Conservation (phyloP, 78 protist species). For the Polysphondylium violaceum region DNA sequence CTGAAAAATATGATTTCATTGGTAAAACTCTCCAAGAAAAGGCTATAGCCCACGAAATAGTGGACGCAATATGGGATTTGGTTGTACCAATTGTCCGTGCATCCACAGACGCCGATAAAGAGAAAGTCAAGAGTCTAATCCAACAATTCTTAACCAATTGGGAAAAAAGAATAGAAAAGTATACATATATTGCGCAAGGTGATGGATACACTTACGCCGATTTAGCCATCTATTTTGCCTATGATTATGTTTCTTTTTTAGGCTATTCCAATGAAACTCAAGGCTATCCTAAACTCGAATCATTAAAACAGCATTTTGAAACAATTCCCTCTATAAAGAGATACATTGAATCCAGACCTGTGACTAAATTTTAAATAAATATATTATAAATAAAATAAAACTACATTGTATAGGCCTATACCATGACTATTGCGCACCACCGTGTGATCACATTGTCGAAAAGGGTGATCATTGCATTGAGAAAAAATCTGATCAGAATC, state of each 20-base stretch:
- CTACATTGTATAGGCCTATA: no score
- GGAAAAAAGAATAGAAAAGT: background rate
- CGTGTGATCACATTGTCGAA: no score
- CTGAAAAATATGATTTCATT: conserved; percentile 10
- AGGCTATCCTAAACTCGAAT: background rate
- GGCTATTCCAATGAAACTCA: background rate
- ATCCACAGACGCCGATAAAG: background rate
- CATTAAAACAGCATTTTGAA: background rate
- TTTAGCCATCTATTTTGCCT: background rate
- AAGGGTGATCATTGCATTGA: no score
- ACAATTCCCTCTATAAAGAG: background rate
- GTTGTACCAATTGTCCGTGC: background rate
- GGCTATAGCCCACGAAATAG: background rate
- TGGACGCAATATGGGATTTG: conserved; percentile 21
- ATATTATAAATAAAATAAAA: no score
- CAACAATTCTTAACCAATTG: background rate
- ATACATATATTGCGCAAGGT: background rate
- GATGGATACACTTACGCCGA: conserved; percentile 22
- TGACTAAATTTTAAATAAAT: no score
- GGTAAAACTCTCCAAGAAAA: conserved; percentile 1
- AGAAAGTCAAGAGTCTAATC: background rate
- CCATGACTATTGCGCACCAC: no score
- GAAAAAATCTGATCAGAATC: no score
- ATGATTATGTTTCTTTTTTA: background rate
- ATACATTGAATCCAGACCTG: background rate